Evolutionary conservation across 2,329 filamentous ascomycete genomes (phyloP), one percentile per base, ranked within the genome.

Genomic region (Karstenula rhodostoma): DNA sequence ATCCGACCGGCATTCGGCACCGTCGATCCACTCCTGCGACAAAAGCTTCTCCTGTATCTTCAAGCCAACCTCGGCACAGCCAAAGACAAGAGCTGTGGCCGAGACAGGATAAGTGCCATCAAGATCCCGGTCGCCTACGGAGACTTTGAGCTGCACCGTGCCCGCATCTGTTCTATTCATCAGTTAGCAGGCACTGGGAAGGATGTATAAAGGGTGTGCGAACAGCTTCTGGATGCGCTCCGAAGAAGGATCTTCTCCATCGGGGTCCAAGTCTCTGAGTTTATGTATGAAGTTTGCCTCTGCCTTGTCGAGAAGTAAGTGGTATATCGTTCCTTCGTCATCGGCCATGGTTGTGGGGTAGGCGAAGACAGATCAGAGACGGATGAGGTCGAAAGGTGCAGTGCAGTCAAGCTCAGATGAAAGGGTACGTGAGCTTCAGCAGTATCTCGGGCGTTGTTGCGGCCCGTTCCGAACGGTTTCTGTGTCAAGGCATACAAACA

Each of bases 141-240:
- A 32, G 0, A n/a, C 37, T 15, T 12, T 32, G 4, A 54, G 23
- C 23, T 54, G 13, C 7, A 54, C 35, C 2, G 23, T 5, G 17
- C 25, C 6, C 12, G 29, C 29, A 32, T 2, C 12, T 43, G 4
- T 33, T 15, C 51, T 42, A 22, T 56, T 29, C 29, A 29, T 42
- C 27, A n/a, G 47, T 47, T 10, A 52, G 29, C 54, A 42, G 27
- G 33, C 7, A 7, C 32, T 29, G 12, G 27, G 29, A 27, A 3
- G 13, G 6, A 23, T 23, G 19, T 17, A 15, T 12, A 4, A 29
- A 13, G 44, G 23, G 3, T 17, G 44, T 22, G 9, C 43, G 3
- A 37, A 56, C 53, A 56, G 53, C 29, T 48, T 56, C 8, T 48
- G 2, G 32, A 19, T 15, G 17, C 33, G 25, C n/a, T 56, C 43